Evolutionary conservation across 2,329 filamentous ascomycete genomes (phyloP).

Genomic region (Neurospora crassa): DNA sequence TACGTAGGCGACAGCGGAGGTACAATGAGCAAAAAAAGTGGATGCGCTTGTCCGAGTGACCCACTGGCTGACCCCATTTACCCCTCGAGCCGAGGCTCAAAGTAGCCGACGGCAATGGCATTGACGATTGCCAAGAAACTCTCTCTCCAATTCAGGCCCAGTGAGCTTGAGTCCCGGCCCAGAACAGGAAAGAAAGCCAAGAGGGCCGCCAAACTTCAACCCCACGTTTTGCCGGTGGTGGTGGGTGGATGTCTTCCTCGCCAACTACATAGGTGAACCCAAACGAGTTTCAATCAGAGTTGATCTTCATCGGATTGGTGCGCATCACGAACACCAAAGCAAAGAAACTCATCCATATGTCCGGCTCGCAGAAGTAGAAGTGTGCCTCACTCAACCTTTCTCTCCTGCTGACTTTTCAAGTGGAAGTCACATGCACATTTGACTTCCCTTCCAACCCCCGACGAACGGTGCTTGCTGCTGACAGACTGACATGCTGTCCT

Average conservation of each 20-base stretch:
- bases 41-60: constrained; percentile 16
- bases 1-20: neutral
- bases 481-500: neutral
- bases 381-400: neutral
- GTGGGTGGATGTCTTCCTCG: neutral
- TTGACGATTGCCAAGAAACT: neutral
- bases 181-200: too few species aligned
- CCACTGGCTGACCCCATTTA: neutral
- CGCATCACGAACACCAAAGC: neutral
- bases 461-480: neutral
- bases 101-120: constrained; percentile 1
- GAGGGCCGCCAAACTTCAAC: neutral
- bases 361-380: neutral
- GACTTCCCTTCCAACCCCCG: neutral
- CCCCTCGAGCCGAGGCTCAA: constrained; percentile 19
- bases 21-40: neutral
- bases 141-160: neutral
- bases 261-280: neutral
- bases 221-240: neutral
- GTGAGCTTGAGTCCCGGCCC: too few species aligned
- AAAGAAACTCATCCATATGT: neutral
- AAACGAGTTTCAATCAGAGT: neutral
- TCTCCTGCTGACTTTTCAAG: neutral
- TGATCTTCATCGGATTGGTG: neutral
- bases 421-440: neutral